A percentile compares a stretch with the other conserved stretches of the same genome.
phyloP scores from a whole-genome alignment of 129 eudicot species.

The Flaveria linearis region DNA sequence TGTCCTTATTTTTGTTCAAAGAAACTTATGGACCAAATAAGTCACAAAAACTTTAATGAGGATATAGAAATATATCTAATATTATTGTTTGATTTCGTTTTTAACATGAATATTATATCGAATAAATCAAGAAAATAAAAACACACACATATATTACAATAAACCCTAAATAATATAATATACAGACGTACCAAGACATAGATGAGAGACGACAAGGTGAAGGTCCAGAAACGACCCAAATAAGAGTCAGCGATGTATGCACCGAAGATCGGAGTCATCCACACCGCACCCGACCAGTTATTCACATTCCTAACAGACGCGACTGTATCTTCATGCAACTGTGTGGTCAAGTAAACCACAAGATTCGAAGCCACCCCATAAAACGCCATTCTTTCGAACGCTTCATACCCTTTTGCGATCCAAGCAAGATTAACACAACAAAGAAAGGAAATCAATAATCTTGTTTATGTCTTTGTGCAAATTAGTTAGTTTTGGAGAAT shows the following conservation, averaged over 20 bases:
- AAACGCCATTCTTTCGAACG: conserved; percentile 95
- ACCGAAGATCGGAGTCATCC: conserved; percentile 93
- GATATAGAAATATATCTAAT: neutral
- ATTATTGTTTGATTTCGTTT: neutral
- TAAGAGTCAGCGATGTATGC: conserved; percentile 90
- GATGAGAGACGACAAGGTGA: conserved; percentile 74
- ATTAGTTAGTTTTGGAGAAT: conserved; percentile 14
- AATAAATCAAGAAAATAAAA: neutral
- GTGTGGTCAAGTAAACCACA: conserved; percentile 88
- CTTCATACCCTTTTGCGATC: conserved; percentile 67
- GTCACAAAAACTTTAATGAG: conserved; percentile 1
- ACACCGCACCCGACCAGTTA: conserved; percentile 87
- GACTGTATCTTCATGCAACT: conserved; percentile 88
- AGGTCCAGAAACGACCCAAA: conserved; percentile 96
- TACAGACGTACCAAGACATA: conserved; percentile 63
- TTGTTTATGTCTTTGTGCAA: neutral
- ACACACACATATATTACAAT: neutral
- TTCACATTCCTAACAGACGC: conserved; percentile 86
- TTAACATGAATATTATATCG: neutral
- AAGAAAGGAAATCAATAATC: neutral
- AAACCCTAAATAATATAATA: neutral
- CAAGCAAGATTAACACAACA: neutral
- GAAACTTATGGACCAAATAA: conserved; percentile 32
- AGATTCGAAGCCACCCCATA: conserved; percentile 93
- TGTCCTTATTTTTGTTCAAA: conserved; percentile 2